Evolutionary conservation across 1,139 yeast genomes (phyloP), one percentile per base, ranked within the genome.

Genomic region (Pneumocystis sp.): DNA sequence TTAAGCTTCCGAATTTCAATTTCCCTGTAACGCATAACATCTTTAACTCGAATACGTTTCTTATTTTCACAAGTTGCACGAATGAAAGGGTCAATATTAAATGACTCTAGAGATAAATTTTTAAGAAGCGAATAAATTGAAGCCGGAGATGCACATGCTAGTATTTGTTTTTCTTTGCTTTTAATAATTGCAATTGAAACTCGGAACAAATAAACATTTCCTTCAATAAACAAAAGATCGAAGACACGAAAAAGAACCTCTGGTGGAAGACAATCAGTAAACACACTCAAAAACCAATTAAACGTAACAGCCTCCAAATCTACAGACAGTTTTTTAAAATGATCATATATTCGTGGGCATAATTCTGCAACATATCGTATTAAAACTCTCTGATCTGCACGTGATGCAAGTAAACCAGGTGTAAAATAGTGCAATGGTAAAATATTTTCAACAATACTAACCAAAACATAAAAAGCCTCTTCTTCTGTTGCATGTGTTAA

Each of bases 221-320:
- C 66, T 21, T 67, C 67, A 37, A 65, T 45, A 63, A 65, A 63
- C 50, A 64, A 62, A 31, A 66, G 44, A 42, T 65, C 68, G 44
- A 62, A 64, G 2, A 61, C 60, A 12, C 65, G 59, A 64, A 63
- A 66, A 15, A 62, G 34, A 1, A 64, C 45, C 50, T 83, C 85
- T 2, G 82, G 76, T 1, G 82, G 81, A n/a, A 82, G 71, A 57
- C 83, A 78, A 63, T 79, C 85, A 0, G 84, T 81, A 71, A 83
- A 83, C 60, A 84, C 73, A 12, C 83, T 78, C 21, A 83, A 74
- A 77, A 84, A 83, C 87, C 87, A 83, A 68, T 82, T 81, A 73
- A 83, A 79, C 8, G 85, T 79, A 37, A 83, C 78, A 21, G 82
- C 78, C 64, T 82, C 85, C 2, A 82, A 72, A 65, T 82, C 83